These are phyloP conservation scores for Talaromyces sp. DNA, from an alignment of 2,329 filamentous ascomycete genomes.

Conservation along the genomic window DNA sequence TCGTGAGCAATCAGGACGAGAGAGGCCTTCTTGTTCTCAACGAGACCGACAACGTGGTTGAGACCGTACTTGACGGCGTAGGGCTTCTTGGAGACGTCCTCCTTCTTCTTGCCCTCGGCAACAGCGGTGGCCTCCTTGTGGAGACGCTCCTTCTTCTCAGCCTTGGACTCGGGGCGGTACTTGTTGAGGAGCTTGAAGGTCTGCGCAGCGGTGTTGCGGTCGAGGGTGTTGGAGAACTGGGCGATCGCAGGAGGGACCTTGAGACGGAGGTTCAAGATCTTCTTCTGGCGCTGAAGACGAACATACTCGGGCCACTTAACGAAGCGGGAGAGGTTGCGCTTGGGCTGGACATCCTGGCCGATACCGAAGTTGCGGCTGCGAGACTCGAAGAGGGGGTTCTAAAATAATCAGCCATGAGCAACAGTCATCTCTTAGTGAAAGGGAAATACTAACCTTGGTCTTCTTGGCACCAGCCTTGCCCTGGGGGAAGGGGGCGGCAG, in stretches of 20 bases:
- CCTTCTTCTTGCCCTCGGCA: slow-evolving; percentile 99
- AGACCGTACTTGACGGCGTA: slow-evolving; percentile 99
- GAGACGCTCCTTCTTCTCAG: slow-evolving; percentile 99
- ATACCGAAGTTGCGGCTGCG: slow-evolving; percentile 96
- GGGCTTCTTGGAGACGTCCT: slow-evolving; percentile 99
- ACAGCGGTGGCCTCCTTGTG: slow-evolving; percentile 97
- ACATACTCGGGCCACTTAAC: slow-evolving; percentile 99
- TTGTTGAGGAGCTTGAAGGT: slow-evolving; percentile 99
- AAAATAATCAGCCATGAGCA: too few species aligned
- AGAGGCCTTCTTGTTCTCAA: slow-evolving; percentile 99
- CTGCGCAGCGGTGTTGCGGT: slow-evolving; percentile 95
- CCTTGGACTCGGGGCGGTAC: slow-evolving; percentile 99
- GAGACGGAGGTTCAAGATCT: slow-evolving; percentile 97
- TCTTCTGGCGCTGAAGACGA: slow-evolving; percentile 88
- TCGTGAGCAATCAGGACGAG: slow-evolving; percentile 99
- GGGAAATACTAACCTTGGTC: slow-evolving; percentile 69
- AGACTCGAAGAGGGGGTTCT: slow-evolving; percentile 99
- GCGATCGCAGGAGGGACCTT: slow-evolving; percentile 97
- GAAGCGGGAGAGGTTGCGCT: slow-evolving; percentile 94
- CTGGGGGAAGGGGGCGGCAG: slow-evolving; percentile 93
- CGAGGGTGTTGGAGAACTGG: slow-evolving; percentile 96
- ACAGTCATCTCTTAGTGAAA: too few species aligned
- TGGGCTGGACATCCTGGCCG: slow-evolving; percentile 97
- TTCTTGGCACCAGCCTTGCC: slow-evolving; percentile 91
- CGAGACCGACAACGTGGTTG: slow-evolving; percentile 96